Evolutionary conservation across 768 basidiomycete genomes (phyloP).

Genomic region (Mycena rosella): DNA sequence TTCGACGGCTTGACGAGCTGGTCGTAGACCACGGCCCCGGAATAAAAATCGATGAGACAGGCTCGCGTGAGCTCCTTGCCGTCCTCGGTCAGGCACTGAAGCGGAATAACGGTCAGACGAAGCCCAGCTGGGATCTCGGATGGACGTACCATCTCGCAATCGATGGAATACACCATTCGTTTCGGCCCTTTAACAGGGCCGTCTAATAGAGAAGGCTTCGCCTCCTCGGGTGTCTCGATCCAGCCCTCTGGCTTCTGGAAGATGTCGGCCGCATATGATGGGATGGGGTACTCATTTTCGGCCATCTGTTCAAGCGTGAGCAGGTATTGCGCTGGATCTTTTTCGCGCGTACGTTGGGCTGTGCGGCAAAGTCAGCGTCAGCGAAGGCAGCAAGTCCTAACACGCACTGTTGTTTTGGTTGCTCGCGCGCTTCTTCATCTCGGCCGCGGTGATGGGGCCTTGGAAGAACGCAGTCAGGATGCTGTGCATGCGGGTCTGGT

Average conservation of each 20-base stretch:
- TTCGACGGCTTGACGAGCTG: conserved; percentile 90
- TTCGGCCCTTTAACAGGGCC: conserved; percentile 45
- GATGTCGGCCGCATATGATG: conserved; percentile 84
- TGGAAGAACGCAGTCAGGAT: conserved; percentile 88
- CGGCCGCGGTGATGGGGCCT: conserved; percentile 81
- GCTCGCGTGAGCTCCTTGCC: conserved; percentile 92
- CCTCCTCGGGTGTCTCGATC: conserved; percentile 81
- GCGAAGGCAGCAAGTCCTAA: conserved; percentile 21
- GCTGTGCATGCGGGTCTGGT: conserved; percentile 86
- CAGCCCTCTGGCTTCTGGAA: conserved; percentile 77
- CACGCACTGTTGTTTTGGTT: conserved; percentile 54
- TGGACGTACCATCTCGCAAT: conserved; percentile 93
- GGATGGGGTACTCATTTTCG: conserved; percentile 93
- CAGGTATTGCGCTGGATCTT: conserved; percentile 77
- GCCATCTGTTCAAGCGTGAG: conserved; percentile 89
- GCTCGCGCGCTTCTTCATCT: conserved; percentile 77
- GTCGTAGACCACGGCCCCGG: conserved; percentile 85
- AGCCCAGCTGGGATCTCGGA: conserved; percentile 7
- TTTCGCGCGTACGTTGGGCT: conserved; percentile 74
- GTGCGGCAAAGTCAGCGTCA: conserved; percentile 17
- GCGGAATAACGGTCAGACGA: background rate
- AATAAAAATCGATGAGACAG: conserved; percentile 83
- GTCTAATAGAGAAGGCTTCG: conserved; percentile 46
- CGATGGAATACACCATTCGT: conserved; percentile 82
- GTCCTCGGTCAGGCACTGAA: conserved; percentile 88